Evolutionary conservation across 2,329 filamentous ascomycete genomes (phyloP), one percentile per base, ranked within the genome.

Genomic region (Teratosphaeria gauchensis): DNA sequence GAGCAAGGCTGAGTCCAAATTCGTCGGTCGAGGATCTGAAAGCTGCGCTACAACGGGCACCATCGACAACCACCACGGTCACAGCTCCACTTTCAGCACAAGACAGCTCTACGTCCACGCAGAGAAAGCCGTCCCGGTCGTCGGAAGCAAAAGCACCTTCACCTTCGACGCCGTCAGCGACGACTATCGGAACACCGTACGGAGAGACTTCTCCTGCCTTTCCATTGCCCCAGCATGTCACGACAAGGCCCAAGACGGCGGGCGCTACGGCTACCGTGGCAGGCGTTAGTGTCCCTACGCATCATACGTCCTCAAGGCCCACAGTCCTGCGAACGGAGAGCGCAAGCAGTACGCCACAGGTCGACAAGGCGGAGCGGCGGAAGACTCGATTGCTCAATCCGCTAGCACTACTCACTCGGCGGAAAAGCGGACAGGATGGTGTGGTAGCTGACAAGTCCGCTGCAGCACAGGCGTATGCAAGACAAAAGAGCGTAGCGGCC

Each of bases 361-460:
- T 54, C 3, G 31, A 30, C 1, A 55, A 55, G 54, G n/a, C 31
- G 3, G 82, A 81, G 63, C 68, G 66, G 54, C 67, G 69, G 38
- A 71, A 68, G 59, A 68, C 66, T 11, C 62, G 67, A 8, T 72
- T 85, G 28, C 72, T 84, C 48, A 86, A 85, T 64, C 83, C 83
- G 9, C 83, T 85, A 78, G 78, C 81, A 5, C 73, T 86, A 14
- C 72, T 85, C 53, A 80, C 82, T 63, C 76, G 82, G 28, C 76
- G 83, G 53, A 76, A 82, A 59, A 83, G 82, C 16, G 79, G 76
- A 11, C 68, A 71, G 56, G 64, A 68, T 33, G 56, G 32, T 32
- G 63, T 61, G 19, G 52, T 60, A 1, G 59, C 59, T 16, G 60
- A 56, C 12, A 57, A 61, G 53, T 58, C 63, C 24, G 66, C 63